These are phyloP conservation scores for Sphaerobolus stellatus DNA, from an alignment of 1,284 basidiomycete genomes.

Conservation along the genomic window DNA sequence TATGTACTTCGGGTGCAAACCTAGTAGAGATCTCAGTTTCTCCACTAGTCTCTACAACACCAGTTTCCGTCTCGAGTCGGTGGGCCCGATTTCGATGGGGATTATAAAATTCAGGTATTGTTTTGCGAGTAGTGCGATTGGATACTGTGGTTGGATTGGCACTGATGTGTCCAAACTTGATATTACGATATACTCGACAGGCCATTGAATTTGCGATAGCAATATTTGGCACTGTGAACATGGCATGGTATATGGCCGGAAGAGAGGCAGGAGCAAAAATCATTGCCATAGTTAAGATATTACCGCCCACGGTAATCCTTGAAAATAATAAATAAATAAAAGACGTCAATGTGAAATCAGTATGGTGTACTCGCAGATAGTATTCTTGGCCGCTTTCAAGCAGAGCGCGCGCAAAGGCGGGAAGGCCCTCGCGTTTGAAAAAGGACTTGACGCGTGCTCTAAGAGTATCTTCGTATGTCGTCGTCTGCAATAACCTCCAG, in stretches of 20 bases:
- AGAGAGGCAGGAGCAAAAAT: slow-evolving; percentile 20
- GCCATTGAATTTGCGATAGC: slow-evolving; percentile 30
- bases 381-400: slow-evolving; percentile 33
- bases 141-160: no score
- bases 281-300: slow-evolving; percentile 23
- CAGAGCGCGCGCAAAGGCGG: slow-evolving; percentile 27
- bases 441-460: slow-evolving; percentile 18
- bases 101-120: no score
- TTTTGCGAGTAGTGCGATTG: no score
- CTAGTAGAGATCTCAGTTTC: no score
- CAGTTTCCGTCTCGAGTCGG: no score
- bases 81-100: no score
- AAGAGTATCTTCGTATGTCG: slow-evolving; percentile 8
- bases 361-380: slow-evolving; percentile 27
- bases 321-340: not conserved
- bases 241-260: slow-evolving; percentile 18
- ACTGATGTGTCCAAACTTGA: slow-evolving; percentile 18
- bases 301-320: slow-evolving; percentile 25
- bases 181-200: slow-evolving; percentile 26
- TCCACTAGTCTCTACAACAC: no score
- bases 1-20: no score
- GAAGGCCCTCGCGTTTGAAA: slow-evolving; percentile 27
- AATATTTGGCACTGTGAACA: slow-evolving; percentile 25
- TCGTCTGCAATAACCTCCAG: slow-evolving; percentile 21
- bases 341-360: not conserved